Conservation (phyloP, 352 stramenopile species). For the Pythium myriotylum region DNA sequence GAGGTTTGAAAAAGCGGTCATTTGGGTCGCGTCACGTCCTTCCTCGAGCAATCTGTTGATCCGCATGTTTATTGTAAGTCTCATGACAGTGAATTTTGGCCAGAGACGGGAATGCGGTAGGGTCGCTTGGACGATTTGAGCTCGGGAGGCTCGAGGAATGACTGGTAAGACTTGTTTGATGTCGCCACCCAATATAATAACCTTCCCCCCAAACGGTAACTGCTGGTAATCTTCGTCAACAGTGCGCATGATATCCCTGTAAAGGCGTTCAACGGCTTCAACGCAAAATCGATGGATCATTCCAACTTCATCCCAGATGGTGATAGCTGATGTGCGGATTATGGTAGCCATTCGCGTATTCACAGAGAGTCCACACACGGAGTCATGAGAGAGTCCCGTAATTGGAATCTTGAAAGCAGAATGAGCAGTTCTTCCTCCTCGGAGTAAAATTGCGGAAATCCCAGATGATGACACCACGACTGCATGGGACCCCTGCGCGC, state of each 20-base stretch:
- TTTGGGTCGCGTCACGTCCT: too few species aligned
- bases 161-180: slow-evolving; percentile 9
- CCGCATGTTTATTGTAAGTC: too few species aligned
- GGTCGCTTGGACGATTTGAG: background rate
- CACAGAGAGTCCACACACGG: background rate
- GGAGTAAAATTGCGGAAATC: background rate
- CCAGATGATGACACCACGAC: background rate
- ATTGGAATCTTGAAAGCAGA: too few species aligned
- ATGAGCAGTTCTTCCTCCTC: slow-evolving; percentile 1
- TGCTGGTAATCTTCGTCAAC: background rate
- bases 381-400: background rate
- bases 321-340: background rate
- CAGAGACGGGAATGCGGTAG: too few species aligned
- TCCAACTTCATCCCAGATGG: slow-evolving; percentile 6
- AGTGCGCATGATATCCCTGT: slow-evolving; percentile 1
- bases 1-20: too few species aligned
- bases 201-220: background rate
- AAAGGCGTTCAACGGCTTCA: background rate
- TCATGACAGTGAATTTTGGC: too few species aligned
- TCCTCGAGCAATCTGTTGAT: too few species aligned
- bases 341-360: background rate
- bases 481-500: background rate
- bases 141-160: background rate
- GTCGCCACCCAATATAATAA: background rate
- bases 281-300: slow-evolving; percentile 1